These are phyloP conservation scores for Cymbidium sinense DNA, from an alignment of 106 monocot species.

Conservation along the genomic window DNA sequence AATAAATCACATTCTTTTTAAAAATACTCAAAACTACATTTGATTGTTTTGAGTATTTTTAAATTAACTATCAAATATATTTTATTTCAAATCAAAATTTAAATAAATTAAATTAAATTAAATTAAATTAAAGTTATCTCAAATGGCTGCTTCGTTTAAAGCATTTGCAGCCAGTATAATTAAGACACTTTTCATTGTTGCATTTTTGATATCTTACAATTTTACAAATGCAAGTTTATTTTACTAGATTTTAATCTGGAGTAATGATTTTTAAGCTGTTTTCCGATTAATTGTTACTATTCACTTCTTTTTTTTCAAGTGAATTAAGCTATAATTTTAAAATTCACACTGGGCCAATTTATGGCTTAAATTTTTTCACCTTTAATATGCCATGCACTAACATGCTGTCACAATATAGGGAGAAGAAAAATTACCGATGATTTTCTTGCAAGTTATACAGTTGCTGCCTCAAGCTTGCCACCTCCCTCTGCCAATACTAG, in stretches of 20 bases:
- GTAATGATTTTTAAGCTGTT: background rate
- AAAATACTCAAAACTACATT: too few species aligned
- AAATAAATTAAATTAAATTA: too few species aligned
- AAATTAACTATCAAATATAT: too few species aligned
- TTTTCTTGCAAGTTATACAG: slow-evolving; percentile 14
- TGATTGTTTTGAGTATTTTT: too few species aligned
- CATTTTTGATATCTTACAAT: background rate
- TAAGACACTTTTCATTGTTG: too few species aligned
- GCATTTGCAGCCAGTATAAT: background rate
- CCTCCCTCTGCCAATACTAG: slow-evolving; percentile 6
- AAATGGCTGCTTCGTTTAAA: background rate
- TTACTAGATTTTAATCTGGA: background rate
- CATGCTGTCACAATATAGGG: background rate
- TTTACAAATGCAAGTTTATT: background rate
- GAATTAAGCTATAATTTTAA: background rate
- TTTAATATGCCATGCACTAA: background rate
- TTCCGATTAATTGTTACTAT: background rate
- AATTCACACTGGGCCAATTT: background rate
- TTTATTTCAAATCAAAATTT: too few species aligned
- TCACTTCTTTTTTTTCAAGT: background rate
- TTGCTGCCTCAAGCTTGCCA: slow-evolving; percentile 4
- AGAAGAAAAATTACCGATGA: background rate
- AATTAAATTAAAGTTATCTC: too few species aligned
- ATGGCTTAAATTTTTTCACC: background rate
- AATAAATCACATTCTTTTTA: too few species aligned